These are phyloP conservation scores for Sabuloglossum arenarium DNA, from an alignment of 495 filamentous ascomycete species.

Conservation along the genomic window DNA sequence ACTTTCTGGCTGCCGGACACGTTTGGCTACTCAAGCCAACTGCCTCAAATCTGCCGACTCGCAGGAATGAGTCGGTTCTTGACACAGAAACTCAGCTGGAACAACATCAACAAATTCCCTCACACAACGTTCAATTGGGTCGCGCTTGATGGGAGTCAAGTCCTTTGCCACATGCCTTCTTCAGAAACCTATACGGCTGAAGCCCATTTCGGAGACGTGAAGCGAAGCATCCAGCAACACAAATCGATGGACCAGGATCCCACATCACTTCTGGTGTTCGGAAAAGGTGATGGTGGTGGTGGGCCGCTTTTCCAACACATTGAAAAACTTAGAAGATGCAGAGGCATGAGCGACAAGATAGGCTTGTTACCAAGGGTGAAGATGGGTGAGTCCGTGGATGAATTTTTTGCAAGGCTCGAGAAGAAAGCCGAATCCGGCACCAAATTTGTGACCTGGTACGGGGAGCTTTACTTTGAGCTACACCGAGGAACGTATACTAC, in stretches of 20 bases:
- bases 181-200: slow-evolving; percentile 86
- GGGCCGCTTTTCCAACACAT: slow-evolving; percentile 86
- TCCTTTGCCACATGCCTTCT: slow-evolving; percentile 92
- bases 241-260: slow-evolving; percentile 85
- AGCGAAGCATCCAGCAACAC: slow-evolving; percentile 73
- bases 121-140: slow-evolving; percentile 99
- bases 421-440: slow-evolving; percentile 45
- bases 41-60: slow-evolving; percentile 78
- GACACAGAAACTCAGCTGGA: slow-evolving; percentile 90
- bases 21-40: slow-evolving; percentile 87
- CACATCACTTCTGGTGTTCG: slow-evolving; percentile 77
- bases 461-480: slow-evolving; percentile 92
- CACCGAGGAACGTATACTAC: slow-evolving; percentile 95
- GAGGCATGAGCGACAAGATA: slow-evolving; percentile 74
- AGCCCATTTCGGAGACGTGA: slow-evolving; percentile 91
- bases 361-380: slow-evolving; percentile 71
- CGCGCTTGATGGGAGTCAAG: slow-evolving; percentile 79
- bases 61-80: slow-evolving; percentile 93
- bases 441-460: slow-evolving; percentile 89
- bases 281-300: slow-evolving; percentile 89
- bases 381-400: slow-evolving; percentile 84
- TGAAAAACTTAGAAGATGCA: slow-evolving; percentile 87
- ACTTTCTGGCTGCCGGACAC: slow-evolving; percentile 98
- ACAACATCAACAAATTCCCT: slow-evolving; percentile 98
- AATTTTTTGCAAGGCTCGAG: slow-evolving; percentile 78